Conservation (phyloP, 257 asterid species). For the Fraxinus americana region DNA sequence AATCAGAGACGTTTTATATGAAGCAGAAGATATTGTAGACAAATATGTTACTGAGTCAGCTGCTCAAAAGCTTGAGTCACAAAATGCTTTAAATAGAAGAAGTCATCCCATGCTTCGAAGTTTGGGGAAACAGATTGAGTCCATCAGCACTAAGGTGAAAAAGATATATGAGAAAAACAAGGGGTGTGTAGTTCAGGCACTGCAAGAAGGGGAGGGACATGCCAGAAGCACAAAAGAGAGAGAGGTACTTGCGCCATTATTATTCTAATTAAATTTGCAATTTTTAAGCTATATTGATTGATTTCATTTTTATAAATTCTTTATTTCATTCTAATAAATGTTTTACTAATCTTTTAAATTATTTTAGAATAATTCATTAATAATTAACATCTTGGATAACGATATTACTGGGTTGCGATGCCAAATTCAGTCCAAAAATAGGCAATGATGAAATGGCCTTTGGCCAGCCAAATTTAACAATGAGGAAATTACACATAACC, state of each 20-base stretch:
- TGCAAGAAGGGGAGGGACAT: not conserved
- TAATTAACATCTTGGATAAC: no score
- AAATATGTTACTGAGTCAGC: not conserved
- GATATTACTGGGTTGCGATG: no score
- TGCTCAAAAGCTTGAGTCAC: not conserved
- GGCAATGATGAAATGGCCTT: no score
- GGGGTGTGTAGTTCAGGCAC: not conserved
- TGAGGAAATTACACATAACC: no score
- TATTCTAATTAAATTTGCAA: no score
- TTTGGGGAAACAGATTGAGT: slow-evolving; percentile 1
- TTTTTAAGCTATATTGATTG: no score
- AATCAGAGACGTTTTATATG: slow-evolving; percentile 15
- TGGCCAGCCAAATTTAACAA: no score
- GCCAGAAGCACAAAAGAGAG: not conserved
- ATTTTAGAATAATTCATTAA: no score
- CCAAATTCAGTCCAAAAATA: no score
- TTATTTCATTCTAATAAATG: no score
- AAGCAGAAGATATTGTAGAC: slow-evolving; percentile 24
- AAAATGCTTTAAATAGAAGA: not conserved
- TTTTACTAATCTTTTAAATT: no score
- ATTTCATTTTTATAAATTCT: no score
- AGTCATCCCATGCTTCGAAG: not conserved
- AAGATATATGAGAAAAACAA: not conserved
- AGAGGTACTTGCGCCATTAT: not conserved
- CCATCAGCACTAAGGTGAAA: not conserved